Percentiles rank a stretch among this genome's conserved stretches.
Evolutionary conservation across 2,329 filamentous ascomycete species (phyloP).

Genomic region (Tetracladium maxilliforme): DNA sequence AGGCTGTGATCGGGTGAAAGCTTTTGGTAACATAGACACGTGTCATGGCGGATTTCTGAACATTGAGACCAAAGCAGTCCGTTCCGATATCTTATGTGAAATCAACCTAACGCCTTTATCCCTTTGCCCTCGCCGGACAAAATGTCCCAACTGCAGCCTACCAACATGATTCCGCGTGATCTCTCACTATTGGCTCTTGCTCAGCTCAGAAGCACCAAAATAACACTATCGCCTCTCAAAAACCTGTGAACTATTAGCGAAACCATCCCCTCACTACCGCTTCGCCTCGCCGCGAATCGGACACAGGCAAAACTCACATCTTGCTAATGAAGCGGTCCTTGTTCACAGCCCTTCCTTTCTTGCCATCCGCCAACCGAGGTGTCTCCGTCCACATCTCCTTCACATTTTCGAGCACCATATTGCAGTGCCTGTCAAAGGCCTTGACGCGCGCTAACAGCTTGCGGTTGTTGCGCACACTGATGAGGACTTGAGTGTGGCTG

Average conservation of each 20-base stretch:
- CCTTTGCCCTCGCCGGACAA: no score
- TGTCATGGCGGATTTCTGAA: no score
- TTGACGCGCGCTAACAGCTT: slow-evolving; percentile 96
- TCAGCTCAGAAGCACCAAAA: slow-evolving; percentile 18
- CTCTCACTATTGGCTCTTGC: no score
- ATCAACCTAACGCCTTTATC: no score
- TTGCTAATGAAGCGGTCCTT: slow-evolving; percentile 98
- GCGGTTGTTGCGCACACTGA: slow-evolving; percentile 95
- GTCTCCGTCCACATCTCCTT: slow-evolving; percentile 99
- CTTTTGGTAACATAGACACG: not conserved
- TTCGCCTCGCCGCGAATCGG: slow-evolving; percentile 1
- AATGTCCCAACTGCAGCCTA: no score
- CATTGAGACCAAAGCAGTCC: no score
- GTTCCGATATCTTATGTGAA: no score
- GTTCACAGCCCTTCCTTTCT: slow-evolving; percentile 83
- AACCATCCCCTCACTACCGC: slow-evolving; percentile 1
- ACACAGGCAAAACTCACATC: slow-evolving; percentile 45
- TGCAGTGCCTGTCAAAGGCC: slow-evolving; percentile 97
- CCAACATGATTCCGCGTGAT: no score
- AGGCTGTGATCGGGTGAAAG: slow-evolving; percentile 2
- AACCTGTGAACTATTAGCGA: slow-evolving; percentile 12
- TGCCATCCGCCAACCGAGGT: slow-evolving; percentile 65
- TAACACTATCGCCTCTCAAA: slow-evolving; percentile 19
- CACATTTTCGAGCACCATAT: slow-evolving; percentile 95
- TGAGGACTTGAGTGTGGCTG: slow-evolving; percentile 88